Conservation (phyloP, 2,329 filamentous ascomycete genomes). For the Aspergillus niger region DNA sequence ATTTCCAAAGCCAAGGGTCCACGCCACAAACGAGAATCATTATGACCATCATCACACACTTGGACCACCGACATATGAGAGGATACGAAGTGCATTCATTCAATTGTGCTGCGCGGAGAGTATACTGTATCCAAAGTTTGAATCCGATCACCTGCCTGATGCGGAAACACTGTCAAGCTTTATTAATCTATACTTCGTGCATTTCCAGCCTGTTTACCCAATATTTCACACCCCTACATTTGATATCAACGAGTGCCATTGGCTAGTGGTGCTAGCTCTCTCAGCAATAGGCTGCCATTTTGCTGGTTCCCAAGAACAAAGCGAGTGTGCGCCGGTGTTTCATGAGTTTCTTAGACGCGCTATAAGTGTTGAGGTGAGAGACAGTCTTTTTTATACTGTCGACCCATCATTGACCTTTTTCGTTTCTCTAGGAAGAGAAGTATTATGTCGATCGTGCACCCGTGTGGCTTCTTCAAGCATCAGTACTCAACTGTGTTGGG, state of each 20-base stretch:
- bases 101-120: constrained; percentile 34
- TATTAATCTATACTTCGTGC: constrained; percentile 40
- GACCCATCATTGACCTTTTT: constrained; percentile 2
- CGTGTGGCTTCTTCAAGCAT: constrained; percentile 35
- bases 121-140: constrained; percentile 35
- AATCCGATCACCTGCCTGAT: constrained; percentile 33
- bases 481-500: constrained; percentile 37
- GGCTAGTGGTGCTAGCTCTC: constrained; percentile 44
- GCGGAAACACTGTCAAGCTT: constrained; percentile 31
- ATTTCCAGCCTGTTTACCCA: constrained; percentile 45
- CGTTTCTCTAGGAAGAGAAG: constrained; percentile 31
- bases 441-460: constrained; percentile 13
- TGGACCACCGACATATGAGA: constrained; percentile 29
- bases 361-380: constrained; percentile 37
- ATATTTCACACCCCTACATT: constrained; percentile 44
- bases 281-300: constrained; percentile 45
- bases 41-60: constrained; percentile 19
- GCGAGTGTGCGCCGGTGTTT: constrained; percentile 37
- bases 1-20: constrained; percentile 20
- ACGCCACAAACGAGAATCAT: constrained; percentile 21
- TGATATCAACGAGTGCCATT: constrained; percentile 39
- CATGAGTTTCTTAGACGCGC: constrained; percentile 47
- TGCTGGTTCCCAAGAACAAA: constrained; percentile 28
- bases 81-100: constrained; percentile 33
- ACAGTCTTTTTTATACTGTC: not conserved